Conservation (phyloP, 2,329 filamentous ascomycete genomes). For the Rutstroemia sp. region DNA sequence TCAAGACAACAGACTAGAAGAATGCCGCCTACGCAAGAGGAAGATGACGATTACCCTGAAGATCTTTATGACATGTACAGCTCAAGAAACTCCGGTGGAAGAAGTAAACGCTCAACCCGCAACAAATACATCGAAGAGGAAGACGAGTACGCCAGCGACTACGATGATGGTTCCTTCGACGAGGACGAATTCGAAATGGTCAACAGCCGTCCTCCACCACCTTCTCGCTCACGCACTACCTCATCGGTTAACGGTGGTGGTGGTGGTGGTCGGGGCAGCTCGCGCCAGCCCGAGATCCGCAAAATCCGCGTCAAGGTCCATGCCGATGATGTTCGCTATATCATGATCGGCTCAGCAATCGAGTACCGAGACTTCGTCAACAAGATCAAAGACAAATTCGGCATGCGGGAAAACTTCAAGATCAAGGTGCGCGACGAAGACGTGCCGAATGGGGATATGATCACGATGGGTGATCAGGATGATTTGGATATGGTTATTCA, state of each 20-base stretch:
- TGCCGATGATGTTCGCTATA: conserved; percentile 81
- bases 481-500: conserved; percentile 84
- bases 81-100: conserved; percentile 30
- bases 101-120: conserved; percentile 34
- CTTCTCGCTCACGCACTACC: conserved; percentile 33
- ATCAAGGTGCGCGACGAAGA: conserved; percentile 85
- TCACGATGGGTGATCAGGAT: conserved; percentile 94
- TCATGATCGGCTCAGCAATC: conserved; percentile 70
- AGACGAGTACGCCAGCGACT: conserved; percentile 66
- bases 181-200: conserved; percentile 78
- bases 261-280: conserved; percentile 40
- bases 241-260: conserved; percentile 13
- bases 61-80: conserved; percentile 60
- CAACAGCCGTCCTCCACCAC: conserved; percentile 42
- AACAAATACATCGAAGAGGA: conserved; percentile 73
- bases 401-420: conserved; percentile 69
- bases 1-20: conserved; percentile 13
- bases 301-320: conserved; percentile 91
- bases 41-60: conserved; percentile 58
- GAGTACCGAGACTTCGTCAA: conserved; percentile 72
- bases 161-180: conserved; percentile 63
- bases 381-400: conserved; percentile 81
- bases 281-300: conserved; percentile 57
- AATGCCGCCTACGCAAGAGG: conserved; percentile 34
- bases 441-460: conserved; percentile 73